A percentile compares a stretch with the other conserved stretches of the same genome.
These are phyloP conservation scores for Zymoseptoria ardabiliae DNA, from an alignment of 2,329 filamentous ascomycete genomes.

Conservation along the genomic window DNA sequence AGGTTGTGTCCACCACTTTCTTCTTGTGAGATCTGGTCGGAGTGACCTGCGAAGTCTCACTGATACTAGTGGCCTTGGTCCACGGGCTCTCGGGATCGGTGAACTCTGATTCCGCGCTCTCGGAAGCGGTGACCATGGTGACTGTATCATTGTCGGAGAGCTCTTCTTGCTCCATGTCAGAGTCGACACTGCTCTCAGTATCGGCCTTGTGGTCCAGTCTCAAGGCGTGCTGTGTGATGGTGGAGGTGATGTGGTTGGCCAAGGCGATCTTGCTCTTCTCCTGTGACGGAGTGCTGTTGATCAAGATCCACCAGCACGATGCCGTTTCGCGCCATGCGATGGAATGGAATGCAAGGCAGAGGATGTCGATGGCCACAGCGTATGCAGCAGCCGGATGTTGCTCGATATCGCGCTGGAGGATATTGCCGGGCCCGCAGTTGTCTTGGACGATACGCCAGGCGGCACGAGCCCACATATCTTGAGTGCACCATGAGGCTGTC, in stretches of 20 bases:
- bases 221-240: neutral
- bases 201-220: slow-evolving; percentile 1
- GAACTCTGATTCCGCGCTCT: neutral
- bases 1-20: neutral
- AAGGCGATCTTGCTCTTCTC: neutral
- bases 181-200: neutral
- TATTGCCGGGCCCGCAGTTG: slow-evolving; percentile 10
- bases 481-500: slow-evolving; percentile 15
- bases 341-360: slow-evolving; percentile 21
- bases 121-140: neutral
- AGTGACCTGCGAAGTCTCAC: neutral
- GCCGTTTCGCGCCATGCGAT: slow-evolving; percentile 12
- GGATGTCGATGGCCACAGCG: slow-evolving; percentile 18
- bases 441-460: slow-evolving; percentile 19
- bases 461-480: slow-evolving; percentile 19
- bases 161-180: neutral
- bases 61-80: neutral
- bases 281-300: neutral
- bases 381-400: slow-evolving; percentile 16
- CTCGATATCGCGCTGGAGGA: slow-evolving; percentile 10
- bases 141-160: neutral
- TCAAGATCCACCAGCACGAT: slow-evolving; percentile 12
- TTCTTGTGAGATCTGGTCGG: neutral
- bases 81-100: neutral
- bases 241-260: neutral